phyloP scores from a whole-genome alignment of 805 yeast genomes.

The Aciculoconidium aculeatum region DNA sequence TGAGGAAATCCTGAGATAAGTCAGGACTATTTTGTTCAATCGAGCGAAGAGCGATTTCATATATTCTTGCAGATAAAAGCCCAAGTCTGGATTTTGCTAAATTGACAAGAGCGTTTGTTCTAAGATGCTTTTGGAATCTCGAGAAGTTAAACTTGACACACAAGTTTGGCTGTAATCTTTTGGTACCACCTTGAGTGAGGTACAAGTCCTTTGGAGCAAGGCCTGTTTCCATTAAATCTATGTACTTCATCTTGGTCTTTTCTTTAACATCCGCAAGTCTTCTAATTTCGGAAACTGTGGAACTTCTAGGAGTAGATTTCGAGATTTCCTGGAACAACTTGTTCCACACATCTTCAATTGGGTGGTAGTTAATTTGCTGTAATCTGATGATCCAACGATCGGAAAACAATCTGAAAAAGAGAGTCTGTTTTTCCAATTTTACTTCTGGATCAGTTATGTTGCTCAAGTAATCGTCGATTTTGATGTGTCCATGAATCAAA shows the following conservation, averaged over 20 bases:
- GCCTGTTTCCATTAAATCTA: constrained; percentile 29
- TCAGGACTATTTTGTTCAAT: constrained; percentile 55
- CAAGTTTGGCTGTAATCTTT: constrained; percentile 42
- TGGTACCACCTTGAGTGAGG: constrained; percentile 26
- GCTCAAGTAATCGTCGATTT: constrained; percentile 41
- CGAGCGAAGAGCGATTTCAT: constrained; percentile 47
- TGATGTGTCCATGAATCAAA: constrained; percentile 62
- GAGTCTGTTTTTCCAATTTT: constrained; percentile 16
- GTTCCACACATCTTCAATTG: constrained; percentile 35
- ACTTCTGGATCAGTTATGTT: constrained; percentile 17
- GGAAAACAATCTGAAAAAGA: constrained; percentile 22
- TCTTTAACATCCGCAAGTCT: constrained; percentile 56
- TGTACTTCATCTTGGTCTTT: constrained; percentile 36
- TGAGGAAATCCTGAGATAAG: constrained; percentile 32
- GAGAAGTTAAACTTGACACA: constrained; percentile 58
- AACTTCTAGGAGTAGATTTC: constrained; percentile 29
- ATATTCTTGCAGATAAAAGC: constrained; percentile 56
- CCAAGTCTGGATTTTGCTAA: constrained; percentile 70
- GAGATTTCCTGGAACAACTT: constrained; percentile 30
- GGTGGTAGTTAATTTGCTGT: constrained; percentile 26
- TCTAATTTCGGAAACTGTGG: constrained; percentile 35
- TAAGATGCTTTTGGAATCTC: constrained; percentile 59
- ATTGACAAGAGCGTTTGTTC: constrained; percentile 58
- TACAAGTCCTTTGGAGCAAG: constrained; percentile 20
- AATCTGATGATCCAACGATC: constrained; percentile 35